phyloP scores from a whole-genome alignment of 495 filamentous ascomycete species.

The Aspergillus nanangensis region DNA sequence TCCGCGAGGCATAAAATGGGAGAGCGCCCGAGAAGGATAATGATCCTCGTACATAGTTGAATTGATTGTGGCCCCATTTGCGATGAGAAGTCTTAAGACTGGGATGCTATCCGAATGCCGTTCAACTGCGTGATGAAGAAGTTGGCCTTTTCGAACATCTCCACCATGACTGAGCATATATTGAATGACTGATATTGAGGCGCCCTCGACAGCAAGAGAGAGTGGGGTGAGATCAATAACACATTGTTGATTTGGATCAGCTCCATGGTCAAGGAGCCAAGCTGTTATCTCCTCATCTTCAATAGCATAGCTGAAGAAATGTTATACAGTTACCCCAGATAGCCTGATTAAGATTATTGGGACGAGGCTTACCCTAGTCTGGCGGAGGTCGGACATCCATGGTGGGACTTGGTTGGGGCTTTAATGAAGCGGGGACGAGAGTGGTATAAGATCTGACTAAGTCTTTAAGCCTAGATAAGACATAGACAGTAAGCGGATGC shows the following conservation, averaged over 20 bases:
- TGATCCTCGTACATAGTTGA: slow-evolving; percentile 12
- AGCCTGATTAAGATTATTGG: slow-evolving; percentile 5
- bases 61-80: slow-evolving; percentile 10
- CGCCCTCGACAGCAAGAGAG: slow-evolving; percentile 16
- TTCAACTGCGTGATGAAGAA: slow-evolving; percentile 16
- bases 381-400: slow-evolving; percentile 13
- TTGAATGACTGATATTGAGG: slow-evolving; percentile 10
- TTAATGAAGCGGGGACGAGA: not conserved
- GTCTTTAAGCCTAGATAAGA: too few species aligned
- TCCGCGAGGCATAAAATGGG: slow-evolving; percentile 10
- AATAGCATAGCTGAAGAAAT: slow-evolving; percentile 13
- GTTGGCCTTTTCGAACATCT: slow-evolving; percentile 17
- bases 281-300: slow-evolving; percentile 14
- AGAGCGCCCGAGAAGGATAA: slow-evolving; percentile 11
- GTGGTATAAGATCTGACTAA: too few species aligned
- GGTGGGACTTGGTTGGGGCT: not conserved
- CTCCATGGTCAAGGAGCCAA: slow-evolving; percentile 21
- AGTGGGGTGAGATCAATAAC: slow-evolving; percentile 16
- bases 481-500: too few species aligned
- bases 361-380: slow-evolving; percentile 10
- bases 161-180: slow-evolving; percentile 13
- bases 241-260: slow-evolving; percentile 17
- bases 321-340: slow-evolving; percentile 17
- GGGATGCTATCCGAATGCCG: slow-evolving; percentile 11
- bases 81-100: slow-evolving; percentile 13